Conservation (phyloP, 2,329 filamentous ascomycete species). For the Pleoardoris graminearum region DNA sequence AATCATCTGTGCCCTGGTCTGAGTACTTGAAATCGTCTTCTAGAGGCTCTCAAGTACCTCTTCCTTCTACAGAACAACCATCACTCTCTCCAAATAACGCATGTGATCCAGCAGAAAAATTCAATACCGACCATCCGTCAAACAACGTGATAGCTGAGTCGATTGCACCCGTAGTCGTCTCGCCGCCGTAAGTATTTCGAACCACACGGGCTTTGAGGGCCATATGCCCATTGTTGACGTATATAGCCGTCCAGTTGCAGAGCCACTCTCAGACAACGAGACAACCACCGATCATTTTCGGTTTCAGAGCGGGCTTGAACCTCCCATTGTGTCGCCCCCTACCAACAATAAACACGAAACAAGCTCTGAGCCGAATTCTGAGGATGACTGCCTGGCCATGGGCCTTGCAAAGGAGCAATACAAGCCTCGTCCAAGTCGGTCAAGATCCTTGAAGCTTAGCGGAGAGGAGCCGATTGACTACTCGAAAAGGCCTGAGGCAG, state of each 20-base stretch:
- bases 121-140: constrained; percentile 10
- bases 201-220: neutral
- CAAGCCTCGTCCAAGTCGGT: constrained; percentile 43
- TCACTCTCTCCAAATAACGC: constrained; percentile 13
- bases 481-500: constrained; percentile 35
- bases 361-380: constrained; percentile 16
- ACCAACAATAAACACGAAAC: constrained; percentile 9
- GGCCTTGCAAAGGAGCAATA: constrained; percentile 40
- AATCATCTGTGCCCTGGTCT: constrained; percentile 45
- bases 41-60: constrained; percentile 14
- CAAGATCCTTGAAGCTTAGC: constrained; percentile 34
- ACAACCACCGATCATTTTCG: neutral
- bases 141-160: constrained; percentile 5
- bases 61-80: constrained; percentile 12
- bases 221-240: neutral
- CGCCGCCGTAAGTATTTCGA: neutral
- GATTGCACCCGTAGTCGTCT: neutral
- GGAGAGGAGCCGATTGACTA: constrained; percentile 32
- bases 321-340: neutral
- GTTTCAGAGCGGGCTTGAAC: neutral
- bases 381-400: constrained; percentile 31
- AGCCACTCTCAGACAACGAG: neutral
- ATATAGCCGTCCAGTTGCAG: neutral
- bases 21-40: constrained; percentile 35
- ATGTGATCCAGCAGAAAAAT: constrained; percentile 8